Evolutionary conservation across 192 early-diverging fungal species (phyloP).

Genomic region (Backusella circina): DNA sequence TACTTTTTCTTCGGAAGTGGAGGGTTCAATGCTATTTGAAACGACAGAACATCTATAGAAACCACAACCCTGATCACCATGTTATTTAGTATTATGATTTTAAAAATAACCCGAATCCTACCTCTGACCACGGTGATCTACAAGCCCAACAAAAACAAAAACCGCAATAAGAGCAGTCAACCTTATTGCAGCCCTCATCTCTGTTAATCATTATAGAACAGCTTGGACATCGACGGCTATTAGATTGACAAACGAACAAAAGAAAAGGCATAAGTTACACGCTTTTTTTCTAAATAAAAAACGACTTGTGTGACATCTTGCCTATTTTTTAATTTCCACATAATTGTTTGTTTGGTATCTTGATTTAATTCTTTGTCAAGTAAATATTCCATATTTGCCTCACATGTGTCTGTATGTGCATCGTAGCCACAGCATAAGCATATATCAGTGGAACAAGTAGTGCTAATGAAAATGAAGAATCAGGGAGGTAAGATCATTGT

Average conservation of each 20-base stretch:
- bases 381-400: slow-evolving; percentile 40
- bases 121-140: slow-evolving; percentile 52
- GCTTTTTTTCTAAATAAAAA: neutral
- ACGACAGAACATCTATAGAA: slow-evolving; percentile 39
- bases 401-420: slow-evolving; percentile 39
- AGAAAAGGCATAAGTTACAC: neutral
- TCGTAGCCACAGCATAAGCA: slow-evolving; percentile 50
- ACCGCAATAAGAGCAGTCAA: slow-evolving; percentile 62
- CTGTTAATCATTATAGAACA: slow-evolving; percentile 62
- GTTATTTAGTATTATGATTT: neutral
- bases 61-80: slow-evolving; percentile 41
- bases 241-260: neutral
- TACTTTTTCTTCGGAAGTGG: neutral
- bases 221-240: slow-evolving; percentile 53
- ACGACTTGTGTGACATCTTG: slow-evolving; percentile 5
- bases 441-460: slow-evolving; percentile 33
- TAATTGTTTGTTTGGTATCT: slow-evolving; percentile 15
- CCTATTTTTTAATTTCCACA: slow-evolving; percentile 39
- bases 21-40: neutral
- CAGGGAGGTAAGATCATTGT: neutral
- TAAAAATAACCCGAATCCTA: neutral
- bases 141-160: slow-evolving; percentile 64
- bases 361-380: neutral
- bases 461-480: slow-evolving; percentile 23
- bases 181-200: slow-evolving; percentile 70